These are phyloP conservation scores for Plasmopara muralis DNA, from an alignment of 352 stramenopile species.

Conservation along the genomic window DNA sequence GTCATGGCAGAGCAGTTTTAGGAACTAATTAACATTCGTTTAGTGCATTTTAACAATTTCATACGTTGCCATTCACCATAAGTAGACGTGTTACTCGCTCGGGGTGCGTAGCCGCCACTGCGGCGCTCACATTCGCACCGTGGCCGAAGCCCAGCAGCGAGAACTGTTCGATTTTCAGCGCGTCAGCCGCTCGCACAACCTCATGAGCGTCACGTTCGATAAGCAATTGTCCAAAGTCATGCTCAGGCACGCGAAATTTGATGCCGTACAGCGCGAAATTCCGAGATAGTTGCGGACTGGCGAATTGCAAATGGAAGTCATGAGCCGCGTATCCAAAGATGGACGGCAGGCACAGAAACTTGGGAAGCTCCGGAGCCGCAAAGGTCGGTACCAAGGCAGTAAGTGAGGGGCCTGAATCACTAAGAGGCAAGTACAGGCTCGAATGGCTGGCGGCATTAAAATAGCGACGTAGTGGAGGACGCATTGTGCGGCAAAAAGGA, in stretches of 20 bases:
- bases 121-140: constrained; percentile 64
- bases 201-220: constrained; percentile 71
- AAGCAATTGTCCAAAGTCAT: constrained; percentile 44
- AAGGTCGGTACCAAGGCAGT: constrained; percentile 30
- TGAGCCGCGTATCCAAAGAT: constrained; percentile 52
- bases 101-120: constrained; percentile 60
- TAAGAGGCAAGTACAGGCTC: constrained; percentile 34
- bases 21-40: constrained; percentile 2
- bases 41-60: neutral
- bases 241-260: constrained; percentile 42
- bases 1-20: constrained; percentile 8
- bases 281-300: constrained; percentile 29
- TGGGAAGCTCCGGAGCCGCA: constrained; percentile 10
- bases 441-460: constrained; percentile 12
- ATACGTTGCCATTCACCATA: constrained; percentile 75
- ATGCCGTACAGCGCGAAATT: constrained; percentile 61
- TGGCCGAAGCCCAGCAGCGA: constrained; percentile 72
- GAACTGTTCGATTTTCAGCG: constrained; percentile 55
- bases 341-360: constrained; percentile 63
- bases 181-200: constrained; percentile 51
- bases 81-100: constrained; percentile 65
- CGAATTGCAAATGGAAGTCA: constrained; percentile 60
- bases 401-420: constrained; percentile 24
- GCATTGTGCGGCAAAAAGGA: neutral
- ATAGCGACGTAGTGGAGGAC: neutral